Conservation (phyloP, 2,329 filamentous ascomycete genomes). For the Paraphaeosphaeria sporulosa region DNA sequence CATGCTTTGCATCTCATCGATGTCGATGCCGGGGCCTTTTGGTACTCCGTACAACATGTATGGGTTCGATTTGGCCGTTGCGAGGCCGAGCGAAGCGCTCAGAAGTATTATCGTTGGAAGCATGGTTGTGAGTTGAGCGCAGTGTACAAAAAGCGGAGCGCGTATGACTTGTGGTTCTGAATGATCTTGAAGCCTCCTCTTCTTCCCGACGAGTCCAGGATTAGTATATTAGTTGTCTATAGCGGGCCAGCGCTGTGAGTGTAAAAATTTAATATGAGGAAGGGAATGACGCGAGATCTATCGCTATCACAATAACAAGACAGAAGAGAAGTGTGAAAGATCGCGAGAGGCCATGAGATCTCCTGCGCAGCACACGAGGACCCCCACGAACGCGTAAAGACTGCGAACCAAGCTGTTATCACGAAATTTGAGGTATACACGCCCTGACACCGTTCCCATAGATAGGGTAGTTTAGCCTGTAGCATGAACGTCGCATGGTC, state of each 20-base stretch:
- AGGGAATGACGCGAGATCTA: constrained; percentile 6
- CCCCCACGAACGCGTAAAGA: neutral
- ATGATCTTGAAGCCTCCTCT: neutral
- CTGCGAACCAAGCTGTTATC: neutral
- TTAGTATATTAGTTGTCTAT: constrained; percentile 21
- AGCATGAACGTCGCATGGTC: constrained; percentile 7
- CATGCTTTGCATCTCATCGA: constrained; percentile 28
- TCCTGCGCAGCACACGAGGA: neutral
- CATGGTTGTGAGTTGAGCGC: constrained; percentile 23
- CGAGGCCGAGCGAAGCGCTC: constrained; percentile 29
- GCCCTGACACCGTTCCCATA: neutral
- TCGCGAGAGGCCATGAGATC: neutral
- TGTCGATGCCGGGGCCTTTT: constrained; percentile 34
- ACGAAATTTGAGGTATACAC: neutral
- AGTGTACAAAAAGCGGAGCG: neutral
- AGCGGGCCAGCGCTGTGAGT: constrained; percentile 23
- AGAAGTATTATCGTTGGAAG: constrained; percentile 29
- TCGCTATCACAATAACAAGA: constrained; percentile 1
- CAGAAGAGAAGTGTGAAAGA: neutral
- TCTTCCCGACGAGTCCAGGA: constrained; percentile 6
- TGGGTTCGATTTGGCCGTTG: constrained; percentile 31
- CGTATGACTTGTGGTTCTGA: neutral
- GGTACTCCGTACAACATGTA: constrained; percentile 46
- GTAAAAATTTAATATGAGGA: constrained; percentile 6
- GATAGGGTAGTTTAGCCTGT: constrained; percentile 5